Evolutionary conservation across 768 basidiomycete genomes (phyloP).

Genomic region (Paxillus involutus): DNA sequence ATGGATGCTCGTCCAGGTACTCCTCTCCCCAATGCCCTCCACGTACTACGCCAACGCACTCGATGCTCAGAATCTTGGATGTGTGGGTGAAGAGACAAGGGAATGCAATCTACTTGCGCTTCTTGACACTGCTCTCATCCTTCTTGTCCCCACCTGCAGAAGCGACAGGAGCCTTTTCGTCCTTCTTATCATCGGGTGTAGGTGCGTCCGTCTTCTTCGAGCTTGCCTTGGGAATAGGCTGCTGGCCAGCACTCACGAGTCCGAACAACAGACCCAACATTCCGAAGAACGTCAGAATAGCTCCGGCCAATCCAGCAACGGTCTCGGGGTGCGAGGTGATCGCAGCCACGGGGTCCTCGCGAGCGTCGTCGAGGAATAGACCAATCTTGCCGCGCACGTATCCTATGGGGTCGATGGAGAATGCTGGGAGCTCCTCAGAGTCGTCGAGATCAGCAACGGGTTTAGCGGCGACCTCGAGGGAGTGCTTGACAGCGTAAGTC

Average conservation of each 20-base stretch:
- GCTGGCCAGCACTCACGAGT: slow-evolving; percentile 70
- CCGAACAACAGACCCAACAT: slow-evolving; percentile 82
- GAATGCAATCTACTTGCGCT: slow-evolving; percentile 56
- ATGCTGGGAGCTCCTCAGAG: slow-evolving; percentile 42
- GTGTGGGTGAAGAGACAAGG: neutral
- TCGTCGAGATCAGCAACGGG: slow-evolving; percentile 50
- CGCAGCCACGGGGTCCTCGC: slow-evolving; percentile 74
- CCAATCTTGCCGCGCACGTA: slow-evolving; percentile 79
- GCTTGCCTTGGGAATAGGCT: slow-evolving; percentile 65
- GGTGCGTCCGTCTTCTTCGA: slow-evolving; percentile 76
- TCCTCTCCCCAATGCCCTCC: slow-evolving; percentile 10
- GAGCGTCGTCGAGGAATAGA: slow-evolving; percentile 77
- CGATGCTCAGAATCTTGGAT: slow-evolving; percentile 9
- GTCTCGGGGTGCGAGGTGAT: slow-evolving; percentile 90
- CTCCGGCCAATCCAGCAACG: slow-evolving; percentile 72
- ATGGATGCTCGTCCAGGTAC: neutral
- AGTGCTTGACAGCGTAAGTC: slow-evolving; percentile 90
- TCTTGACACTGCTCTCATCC: slow-evolving; percentile 68
- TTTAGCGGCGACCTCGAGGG: slow-evolving; percentile 61
- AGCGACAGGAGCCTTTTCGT: slow-evolving; percentile 64
- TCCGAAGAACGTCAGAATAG: slow-evolving; percentile 77
- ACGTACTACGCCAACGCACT: slow-evolving; percentile 7
- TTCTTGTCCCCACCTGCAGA: slow-evolving; percentile 75
- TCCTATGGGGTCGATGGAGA: slow-evolving; percentile 73
- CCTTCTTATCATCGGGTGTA: slow-evolving; percentile 65